Evolutionary conservation across 2,329 filamentous ascomycete genomes (phyloP).

Genomic region (Aspergillus fumigatiaffinis): DNA sequence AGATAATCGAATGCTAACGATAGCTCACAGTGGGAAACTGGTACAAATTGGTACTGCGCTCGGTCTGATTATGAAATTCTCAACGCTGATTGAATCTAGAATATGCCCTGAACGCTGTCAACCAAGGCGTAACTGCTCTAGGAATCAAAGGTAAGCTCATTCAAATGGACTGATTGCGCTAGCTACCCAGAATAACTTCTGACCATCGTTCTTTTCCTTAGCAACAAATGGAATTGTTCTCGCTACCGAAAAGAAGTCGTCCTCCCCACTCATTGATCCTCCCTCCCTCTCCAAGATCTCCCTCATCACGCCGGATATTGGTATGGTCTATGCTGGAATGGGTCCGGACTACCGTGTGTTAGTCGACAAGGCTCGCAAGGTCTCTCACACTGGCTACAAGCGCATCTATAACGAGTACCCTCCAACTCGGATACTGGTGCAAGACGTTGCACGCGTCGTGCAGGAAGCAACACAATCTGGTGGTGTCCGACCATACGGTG

Average conservation of each 20-base stretch:
- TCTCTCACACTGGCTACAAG: constrained; percentile 98
- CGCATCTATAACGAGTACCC: constrained; percentile 99
- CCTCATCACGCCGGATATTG: constrained; percentile 97
- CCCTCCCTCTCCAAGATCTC: constrained; percentile 95
- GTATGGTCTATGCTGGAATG: constrained; percentile 99
- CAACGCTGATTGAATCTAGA: constrained; percentile 53
- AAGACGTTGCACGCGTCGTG: constrained; percentile 96
- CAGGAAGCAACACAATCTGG: constrained; percentile 98
- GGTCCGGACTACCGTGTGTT: constrained; percentile 96
- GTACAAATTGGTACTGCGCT: constrained; percentile 79
- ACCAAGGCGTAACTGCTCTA: constrained; percentile 96
- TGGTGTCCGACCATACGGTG: constrained; percentile 94
- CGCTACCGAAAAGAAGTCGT: constrained; percentile 99
- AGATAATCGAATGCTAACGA: constrained; percentile 42
- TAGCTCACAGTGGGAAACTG: constrained; percentile 76
- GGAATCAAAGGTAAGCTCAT: constrained; percentile 81
- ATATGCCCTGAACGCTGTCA: constrained; percentile 98
- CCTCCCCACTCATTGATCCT: constrained; percentile 92
- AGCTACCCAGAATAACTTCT: constrained; percentile 11
- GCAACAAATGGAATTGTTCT: constrained; percentile 98
- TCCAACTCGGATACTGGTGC: constrained; percentile 97
- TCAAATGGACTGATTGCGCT: neutral
- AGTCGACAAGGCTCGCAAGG: constrained; percentile 96
- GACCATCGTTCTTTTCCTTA: constrained; percentile 35
- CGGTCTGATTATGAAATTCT: neutral